Conservation (phyloP, 1,139 yeast genomes). For the Geotrichum restrictum region DNA sequence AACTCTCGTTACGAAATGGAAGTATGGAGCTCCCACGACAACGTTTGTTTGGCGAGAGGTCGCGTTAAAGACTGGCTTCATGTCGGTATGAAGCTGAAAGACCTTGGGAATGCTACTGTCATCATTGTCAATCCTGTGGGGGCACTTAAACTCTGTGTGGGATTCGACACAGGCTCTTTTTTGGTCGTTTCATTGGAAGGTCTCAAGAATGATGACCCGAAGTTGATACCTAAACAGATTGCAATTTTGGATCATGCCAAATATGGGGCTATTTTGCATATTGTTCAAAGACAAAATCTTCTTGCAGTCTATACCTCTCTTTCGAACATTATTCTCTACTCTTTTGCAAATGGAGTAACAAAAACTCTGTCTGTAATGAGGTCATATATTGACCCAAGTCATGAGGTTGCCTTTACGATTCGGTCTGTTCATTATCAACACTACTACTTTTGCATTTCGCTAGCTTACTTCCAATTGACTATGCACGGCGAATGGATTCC, state of each 20-base stretch:
- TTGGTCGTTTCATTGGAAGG: conserved; percentile 17
- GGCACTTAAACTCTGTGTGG: conserved; percentile 16
- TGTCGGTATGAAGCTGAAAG: background rate
- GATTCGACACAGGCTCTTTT: conserved; percentile 21
- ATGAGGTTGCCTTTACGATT: conserved; percentile 18
- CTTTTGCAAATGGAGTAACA: conserved; percentile 19
- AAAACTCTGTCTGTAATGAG: conserved; percentile 18
- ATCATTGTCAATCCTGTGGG: conserved; percentile 18
- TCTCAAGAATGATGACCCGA: conserved; percentile 5
- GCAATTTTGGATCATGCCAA: conserved; percentile 13
- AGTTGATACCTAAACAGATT: conserved; percentile 10
- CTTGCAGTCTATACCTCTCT: conserved; percentile 20
- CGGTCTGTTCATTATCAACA: conserved; percentile 17
- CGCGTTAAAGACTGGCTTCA: conserved; percentile 12
- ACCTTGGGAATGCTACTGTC: conserved; percentile 16
- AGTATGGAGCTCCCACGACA: conserved; percentile 12
- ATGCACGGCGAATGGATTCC: conserved; percentile 20
- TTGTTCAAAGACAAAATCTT: conserved; percentile 19
- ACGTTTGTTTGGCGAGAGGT: conserved; percentile 1
- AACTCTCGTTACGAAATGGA: conserved; percentile 5
- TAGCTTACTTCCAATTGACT: conserved; percentile 20
- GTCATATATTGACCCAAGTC: conserved; percentile 19
- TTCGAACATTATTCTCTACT: conserved; percentile 17
- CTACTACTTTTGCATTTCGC: conserved; percentile 17
- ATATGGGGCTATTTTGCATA: conserved; percentile 17